Base-by-base conservation (phyloP, 306 rosid genomes). In the Prunus padus region DNA sequence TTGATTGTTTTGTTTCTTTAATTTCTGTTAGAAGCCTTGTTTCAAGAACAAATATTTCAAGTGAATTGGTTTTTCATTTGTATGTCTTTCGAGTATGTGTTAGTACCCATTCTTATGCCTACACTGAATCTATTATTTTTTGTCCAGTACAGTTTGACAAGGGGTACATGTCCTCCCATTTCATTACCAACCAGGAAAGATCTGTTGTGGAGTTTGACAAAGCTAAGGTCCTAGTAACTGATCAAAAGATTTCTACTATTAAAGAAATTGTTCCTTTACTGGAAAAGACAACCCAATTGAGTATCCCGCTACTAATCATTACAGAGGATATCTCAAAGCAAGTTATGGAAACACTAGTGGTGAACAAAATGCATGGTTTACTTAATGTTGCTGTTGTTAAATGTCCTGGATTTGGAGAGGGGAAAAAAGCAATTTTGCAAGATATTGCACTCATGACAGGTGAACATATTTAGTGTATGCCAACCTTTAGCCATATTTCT, bases 361-460 rank as follows among this genome's bases (percentile, higher is more conserved):
- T 92, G 77, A 95, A 95, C 91, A 95, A 95, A 87, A 80, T 40
- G 84, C 90, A 95, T 79, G 98, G 98, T 75, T 76, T 90, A 80
- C 64, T 95, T 46, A 88, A 86, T 78, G 98, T 90, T 83, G 97
- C 97, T 28, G 97, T 87, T 30, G 91, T 95, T 69, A 89, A 86
- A 80, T 95, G 98, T 78, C 97, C 98, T 55, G 97, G 97, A 76
- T 75, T 88, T 71, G 88, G 86, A 71, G 97, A 87, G 71, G 83
- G 88, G 63, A 92, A 95, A 87, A 95, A 95, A 77, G 93, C 92
- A 63, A 78, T 92, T 67, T 82, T 95, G 83, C 98, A 95, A 79
- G 97, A 95, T 83, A 90, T 95, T 85, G 97, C 98, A 44, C 89
- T 95, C 23, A 90, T 95, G 92, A 92, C 98, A 55, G 98, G 98